These are phyloP conservation scores for Exobasidium rhododendri DNA, from an alignment of 1,284 basidiomycete genomes.

Conservation along the genomic window DNA sequence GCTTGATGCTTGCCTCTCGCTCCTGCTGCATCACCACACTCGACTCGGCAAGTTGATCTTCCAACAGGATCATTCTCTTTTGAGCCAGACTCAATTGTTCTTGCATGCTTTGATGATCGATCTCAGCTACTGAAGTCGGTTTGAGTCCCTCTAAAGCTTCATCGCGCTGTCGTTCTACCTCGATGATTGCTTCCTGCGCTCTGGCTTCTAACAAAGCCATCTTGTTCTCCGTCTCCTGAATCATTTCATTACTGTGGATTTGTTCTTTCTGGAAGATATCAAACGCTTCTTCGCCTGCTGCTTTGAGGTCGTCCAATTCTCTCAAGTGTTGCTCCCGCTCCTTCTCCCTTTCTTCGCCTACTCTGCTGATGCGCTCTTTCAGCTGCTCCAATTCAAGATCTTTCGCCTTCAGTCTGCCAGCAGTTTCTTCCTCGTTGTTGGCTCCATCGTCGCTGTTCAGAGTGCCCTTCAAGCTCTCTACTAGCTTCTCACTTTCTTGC, in stretches of 20 bases:
- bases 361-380: conserved; percentile 35
- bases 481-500: conserved; percentile 19
- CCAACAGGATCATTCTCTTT: conserved; percentile 59
- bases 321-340: conserved; percentile 29
- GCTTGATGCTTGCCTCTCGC: conserved; percentile 63
- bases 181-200: conserved; percentile 79
- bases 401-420: conserved; percentile 33
- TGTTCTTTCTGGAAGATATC: conserved; percentile 36
- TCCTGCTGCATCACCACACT: conserved; percentile 71
- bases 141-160: conserved; percentile 58
- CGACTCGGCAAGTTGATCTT: conserved; percentile 80
- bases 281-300: conserved; percentile 70
- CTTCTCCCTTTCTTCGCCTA: conserved; percentile 40
- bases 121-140: conserved; percentile 12
- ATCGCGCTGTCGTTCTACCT: conserved; percentile 69
- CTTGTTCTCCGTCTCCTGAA: conserved; percentile 60
- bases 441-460: neutral
- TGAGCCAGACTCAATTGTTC: conserved; percentile 19
- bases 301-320: conserved; percentile 75
- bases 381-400: conserved; percentile 40
- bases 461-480: conserved; percentile 22
- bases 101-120: conserved; percentile 12
- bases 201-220: conserved; percentile 72
- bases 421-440: conserved; percentile 16
- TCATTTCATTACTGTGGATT: conserved; percentile 53